These are phyloP conservation scores for Otatea glauca DNA, from an alignment of 176 grass and related monocot species.

Conservation along the genomic window DNA sequence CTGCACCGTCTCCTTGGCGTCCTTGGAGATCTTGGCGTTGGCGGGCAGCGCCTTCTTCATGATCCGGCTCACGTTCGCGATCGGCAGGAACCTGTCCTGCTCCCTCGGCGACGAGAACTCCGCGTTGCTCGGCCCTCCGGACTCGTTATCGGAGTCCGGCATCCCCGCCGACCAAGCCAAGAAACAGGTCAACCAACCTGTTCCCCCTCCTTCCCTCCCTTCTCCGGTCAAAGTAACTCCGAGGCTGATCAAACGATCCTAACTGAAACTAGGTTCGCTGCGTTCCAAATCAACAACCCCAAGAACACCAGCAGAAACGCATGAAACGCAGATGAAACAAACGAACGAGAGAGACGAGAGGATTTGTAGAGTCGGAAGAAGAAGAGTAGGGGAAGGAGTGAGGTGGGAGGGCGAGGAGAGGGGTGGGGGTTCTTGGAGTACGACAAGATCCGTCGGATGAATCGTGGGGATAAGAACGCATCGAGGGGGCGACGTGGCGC, in stretches of 20 bases:
- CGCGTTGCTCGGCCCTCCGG: constrained; percentile 57
- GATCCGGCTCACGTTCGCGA: constrained; percentile 96
- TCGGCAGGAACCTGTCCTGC: constrained; percentile 91
- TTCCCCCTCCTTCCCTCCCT: neutral
- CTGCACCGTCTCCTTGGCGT: constrained; percentile 98
- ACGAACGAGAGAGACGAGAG: neutral
- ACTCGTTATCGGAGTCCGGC: constrained; percentile 93
- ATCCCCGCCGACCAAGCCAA: constrained; percentile 37
- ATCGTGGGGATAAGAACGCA: constrained; percentile 77
- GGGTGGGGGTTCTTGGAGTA: neutral
- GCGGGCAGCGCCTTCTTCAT: constrained; percentile 97
- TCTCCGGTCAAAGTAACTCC: neutral
- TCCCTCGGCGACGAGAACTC: constrained; percentile 65
- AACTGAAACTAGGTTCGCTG: neutral
- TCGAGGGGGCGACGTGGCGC: constrained; percentile 50
- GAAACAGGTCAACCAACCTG: neutral
- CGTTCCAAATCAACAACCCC: neutral
- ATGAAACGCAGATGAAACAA: neutral
- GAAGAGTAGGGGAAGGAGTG: neutral
- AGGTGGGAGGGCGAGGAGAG: neutral
- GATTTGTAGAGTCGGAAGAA: neutral
- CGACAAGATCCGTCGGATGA: constrained; percentile 31
- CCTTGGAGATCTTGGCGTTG: constrained; percentile 96
- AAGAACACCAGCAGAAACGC: neutral
- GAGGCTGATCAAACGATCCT: neutral